Conservation (phyloP, 2,329 filamentous ascomycete species). For the Trichoderma hamatum region DNA sequence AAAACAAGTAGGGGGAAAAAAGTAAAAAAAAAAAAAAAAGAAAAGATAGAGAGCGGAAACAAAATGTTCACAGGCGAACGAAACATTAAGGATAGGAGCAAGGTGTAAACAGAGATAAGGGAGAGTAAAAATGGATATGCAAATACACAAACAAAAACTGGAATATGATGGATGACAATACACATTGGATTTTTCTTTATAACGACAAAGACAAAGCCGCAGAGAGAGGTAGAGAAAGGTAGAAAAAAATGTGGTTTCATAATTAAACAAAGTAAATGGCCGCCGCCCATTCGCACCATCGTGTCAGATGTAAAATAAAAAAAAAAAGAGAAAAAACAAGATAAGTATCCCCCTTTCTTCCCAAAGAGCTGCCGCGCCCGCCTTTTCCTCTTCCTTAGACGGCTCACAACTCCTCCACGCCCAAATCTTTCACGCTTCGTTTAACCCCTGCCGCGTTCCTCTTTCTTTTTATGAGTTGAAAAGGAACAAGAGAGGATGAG, state of each 20-base stretch:
- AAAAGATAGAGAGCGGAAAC: not conserved
- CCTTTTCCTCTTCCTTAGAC: constrained; percentile 25
- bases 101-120: not conserved
- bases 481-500: constrained; percentile 25
- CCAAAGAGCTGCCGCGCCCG: constrained; percentile 29
- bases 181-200: not conserved
- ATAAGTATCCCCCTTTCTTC: constrained; percentile 29
- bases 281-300: constrained; percentile 43
- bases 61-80: not conserved
- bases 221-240: constrained; percentile 34
- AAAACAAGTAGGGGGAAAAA: not conserved
- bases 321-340: not conserved
- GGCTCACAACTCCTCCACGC: not conserved
- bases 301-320: constrained; percentile 36
- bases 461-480: constrained; percentile 29
- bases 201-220: constrained; percentile 24
- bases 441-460: constrained; percentile 24
- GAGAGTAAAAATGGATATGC: not conserved
- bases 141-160: constrained; percentile 27
- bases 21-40: not conserved
- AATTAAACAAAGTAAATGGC: constrained; percentile 59
- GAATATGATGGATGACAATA: constrained; percentile 17
- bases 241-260: constrained; percentile 42
- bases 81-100: not conserved
- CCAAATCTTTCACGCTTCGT: constrained; percentile 26